These are phyloP conservation scores for Aspergillus tanneri DNA, from an alignment of 2,329 filamentous ascomycete genomes.

Conservation along the genomic window DNA sequence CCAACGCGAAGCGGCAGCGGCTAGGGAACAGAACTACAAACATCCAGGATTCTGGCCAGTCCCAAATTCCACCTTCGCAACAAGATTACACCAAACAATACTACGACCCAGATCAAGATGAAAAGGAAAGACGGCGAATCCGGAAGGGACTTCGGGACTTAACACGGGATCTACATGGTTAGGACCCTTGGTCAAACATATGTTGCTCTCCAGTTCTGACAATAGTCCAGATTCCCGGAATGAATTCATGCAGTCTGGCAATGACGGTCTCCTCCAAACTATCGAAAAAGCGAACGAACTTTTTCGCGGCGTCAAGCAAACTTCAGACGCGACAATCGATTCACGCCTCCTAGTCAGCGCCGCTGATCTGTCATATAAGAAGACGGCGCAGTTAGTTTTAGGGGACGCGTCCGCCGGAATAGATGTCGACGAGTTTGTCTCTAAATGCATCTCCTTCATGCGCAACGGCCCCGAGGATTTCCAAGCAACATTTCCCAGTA, in stretches of 20 bases:
- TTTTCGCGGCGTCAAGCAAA: constrained; percentile 74
- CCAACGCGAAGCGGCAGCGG: constrained; percentile 45
- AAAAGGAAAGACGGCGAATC: constrained; percentile 68
- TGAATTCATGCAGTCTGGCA: constrained; percentile 67
- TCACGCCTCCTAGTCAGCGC: constrained; percentile 79
- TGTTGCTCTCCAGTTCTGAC: background rate
- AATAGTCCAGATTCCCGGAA: constrained; percentile 62
- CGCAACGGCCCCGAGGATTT: constrained; percentile 60
- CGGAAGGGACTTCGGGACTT: constrained; percentile 70
- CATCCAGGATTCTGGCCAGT: constrained; percentile 23
- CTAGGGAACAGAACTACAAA: constrained; percentile 38
- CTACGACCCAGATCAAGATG: constrained; percentile 82
- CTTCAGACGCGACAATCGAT: constrained; percentile 85
- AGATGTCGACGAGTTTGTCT: constrained; percentile 87
- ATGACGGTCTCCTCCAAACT: constrained; percentile 63
- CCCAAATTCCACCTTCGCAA: constrained; percentile 29
- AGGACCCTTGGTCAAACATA: constrained; percentile 2
- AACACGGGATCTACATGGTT: constrained; percentile 60
- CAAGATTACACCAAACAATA: constrained; percentile 46
- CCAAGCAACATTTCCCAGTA: constrained; percentile 46
- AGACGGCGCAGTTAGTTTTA: constrained; percentile 69
- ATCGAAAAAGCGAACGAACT: constrained; percentile 65
- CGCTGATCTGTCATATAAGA: constrained; percentile 76
- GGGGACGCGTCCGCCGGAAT: constrained; percentile 73
- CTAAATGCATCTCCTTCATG: constrained; percentile 89